A percentile compares a stretch with the other conserved stretches of the same genome.
Conservation (phyloP, 352 stramenopile genomes). For the Pythium volutum region DNA sequence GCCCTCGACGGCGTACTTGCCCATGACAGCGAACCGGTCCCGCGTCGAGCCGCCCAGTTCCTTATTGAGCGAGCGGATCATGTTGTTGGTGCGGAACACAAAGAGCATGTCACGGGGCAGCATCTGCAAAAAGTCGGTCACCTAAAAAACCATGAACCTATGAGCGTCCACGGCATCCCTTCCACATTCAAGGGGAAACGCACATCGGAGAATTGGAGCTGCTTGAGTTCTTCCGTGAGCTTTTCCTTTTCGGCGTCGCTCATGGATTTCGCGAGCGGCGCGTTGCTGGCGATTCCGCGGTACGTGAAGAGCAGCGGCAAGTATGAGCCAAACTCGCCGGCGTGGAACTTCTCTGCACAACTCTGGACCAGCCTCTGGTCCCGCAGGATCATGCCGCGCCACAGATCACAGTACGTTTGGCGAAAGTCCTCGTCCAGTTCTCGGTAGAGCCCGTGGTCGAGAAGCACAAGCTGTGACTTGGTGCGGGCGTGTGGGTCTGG, state of each 20-base stretch:
- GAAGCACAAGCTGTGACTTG: constrained; percentile 92
- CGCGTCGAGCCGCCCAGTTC: constrained; percentile 75
- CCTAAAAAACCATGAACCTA: constrained; percentile 23
- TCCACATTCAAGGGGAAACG: constrained; percentile 7
- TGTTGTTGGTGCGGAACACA: constrained; percentile 90
- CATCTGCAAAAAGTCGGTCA: constrained; percentile 80
- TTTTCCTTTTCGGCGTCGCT: constrained; percentile 60
- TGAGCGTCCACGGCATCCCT: background rate
- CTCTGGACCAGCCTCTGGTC: constrained; percentile 75
- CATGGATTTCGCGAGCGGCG: constrained; percentile 61
- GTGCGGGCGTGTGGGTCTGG: constrained; percentile 33
- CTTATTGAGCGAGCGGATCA: constrained; percentile 89
- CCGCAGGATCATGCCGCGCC: constrained; percentile 92
- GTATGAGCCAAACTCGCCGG: constrained; percentile 60
- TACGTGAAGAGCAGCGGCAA: constrained; percentile 89
- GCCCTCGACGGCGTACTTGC: constrained; percentile 61
- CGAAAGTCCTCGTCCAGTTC: constrained; percentile 93
- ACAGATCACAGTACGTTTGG: constrained; percentile 93
- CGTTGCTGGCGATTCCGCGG: constrained; percentile 60
- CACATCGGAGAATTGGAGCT: constrained; percentile 63
- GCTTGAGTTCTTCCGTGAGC: constrained; percentile 57
- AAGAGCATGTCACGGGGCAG: constrained; percentile 90
- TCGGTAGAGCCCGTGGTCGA: constrained; percentile 97
- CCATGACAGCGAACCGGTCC: constrained; percentile 77
- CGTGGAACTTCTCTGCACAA: constrained; percentile 50